Evolutionary conservation across 441 rosid genomes (phyloP).

Genomic region (Adansonia rubrostipa): DNA sequence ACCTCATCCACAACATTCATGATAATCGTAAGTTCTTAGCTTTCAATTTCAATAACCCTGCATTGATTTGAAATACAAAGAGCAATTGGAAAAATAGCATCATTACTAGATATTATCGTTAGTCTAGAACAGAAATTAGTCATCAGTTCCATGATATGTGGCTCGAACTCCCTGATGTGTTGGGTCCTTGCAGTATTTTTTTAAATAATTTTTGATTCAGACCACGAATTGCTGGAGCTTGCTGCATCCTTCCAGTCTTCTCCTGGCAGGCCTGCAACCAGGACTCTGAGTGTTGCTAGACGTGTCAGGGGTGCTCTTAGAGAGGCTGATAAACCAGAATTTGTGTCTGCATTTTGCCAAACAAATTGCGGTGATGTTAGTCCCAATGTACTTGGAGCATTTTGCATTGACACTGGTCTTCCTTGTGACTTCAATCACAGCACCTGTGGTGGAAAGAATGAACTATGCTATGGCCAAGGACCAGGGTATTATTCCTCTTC

Average conservation of each 20-base stretch:
- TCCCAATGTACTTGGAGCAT: constrained; percentile 94
- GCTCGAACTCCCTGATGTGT: constrained; percentile 4
- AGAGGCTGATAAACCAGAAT: constrained; percentile 74
- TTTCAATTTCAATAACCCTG: not conserved
- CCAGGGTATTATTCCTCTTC: constrained; percentile 70
- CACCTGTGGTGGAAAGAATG: constrained; percentile 92
- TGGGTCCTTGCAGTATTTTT: constrained; percentile 1
- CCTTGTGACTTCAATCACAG: constrained; percentile 98
- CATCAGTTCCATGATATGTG: not conserved
- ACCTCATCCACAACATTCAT: constrained; percentile 48
- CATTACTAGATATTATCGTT: not conserved
- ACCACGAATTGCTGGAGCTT: constrained; percentile 77
- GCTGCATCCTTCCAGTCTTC: constrained; percentile 81
- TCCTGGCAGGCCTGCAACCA: constrained; percentile 74
- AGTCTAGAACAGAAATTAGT: constrained; percentile 10
- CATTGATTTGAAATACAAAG: constrained; percentile 4
- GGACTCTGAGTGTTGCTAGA: constrained; percentile 62
- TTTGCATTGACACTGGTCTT: constrained; percentile 83
- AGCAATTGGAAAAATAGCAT: not conserved
- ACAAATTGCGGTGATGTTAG: constrained; percentile 96
- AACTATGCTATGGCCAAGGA: constrained; percentile 91
- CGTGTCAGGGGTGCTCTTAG: constrained; percentile 82
- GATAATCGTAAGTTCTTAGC: constrained; percentile 56
- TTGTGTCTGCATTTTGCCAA: constrained; percentile 96
- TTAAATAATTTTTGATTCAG: constrained; percentile 45